phyloP scores from a whole-genome alignment of 1,284 basidiomycete genomes.

The Ceratobasidium sp. region DNA sequence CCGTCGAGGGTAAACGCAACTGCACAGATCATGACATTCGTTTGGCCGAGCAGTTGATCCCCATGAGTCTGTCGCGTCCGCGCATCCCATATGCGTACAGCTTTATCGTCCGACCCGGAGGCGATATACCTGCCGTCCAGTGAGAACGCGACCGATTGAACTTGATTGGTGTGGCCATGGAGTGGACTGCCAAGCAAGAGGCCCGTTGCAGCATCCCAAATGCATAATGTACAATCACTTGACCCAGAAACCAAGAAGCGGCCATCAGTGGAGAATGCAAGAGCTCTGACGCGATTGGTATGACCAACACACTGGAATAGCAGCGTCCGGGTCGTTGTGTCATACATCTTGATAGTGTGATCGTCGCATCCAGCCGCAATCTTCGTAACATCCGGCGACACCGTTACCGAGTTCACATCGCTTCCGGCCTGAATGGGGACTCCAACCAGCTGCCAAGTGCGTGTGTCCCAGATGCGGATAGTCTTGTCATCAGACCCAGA shows the following conservation, averaged over 20 bases:
- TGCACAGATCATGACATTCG: not conserved
- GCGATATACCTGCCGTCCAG: not conserved
- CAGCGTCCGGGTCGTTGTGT: conserved; percentile 44
- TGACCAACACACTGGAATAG: not conserved
- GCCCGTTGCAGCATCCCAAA: conserved; percentile 13
- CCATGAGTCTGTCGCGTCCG: not conserved
- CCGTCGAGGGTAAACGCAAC: conserved; percentile 30
- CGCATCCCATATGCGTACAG: conserved; percentile 14
- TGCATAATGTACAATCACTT: not conserved
- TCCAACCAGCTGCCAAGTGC: not conserved
- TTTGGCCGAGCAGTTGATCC: not conserved
- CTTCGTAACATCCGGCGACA: conserved; percentile 1
- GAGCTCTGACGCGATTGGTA: not conserved
- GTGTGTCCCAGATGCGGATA: not conserved
- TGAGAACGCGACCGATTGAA: conserved; percentile 14
- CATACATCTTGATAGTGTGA: conserved; percentile 55
- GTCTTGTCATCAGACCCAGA: not conserved
- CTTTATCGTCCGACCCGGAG: not conserved
- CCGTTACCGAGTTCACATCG: not conserved
- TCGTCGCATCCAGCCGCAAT: conserved; percentile 50
- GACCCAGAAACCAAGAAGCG: conserved; percentile 2
- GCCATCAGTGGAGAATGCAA: conserved; percentile 31
- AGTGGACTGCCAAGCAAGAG: not conserved
- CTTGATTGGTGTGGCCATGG: not conserved
- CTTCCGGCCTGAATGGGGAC: conserved; percentile 40